phyloP scores from a whole-genome alignment of 2,329 filamentous ascomycete species.

The Epichloe scottii region DNA sequence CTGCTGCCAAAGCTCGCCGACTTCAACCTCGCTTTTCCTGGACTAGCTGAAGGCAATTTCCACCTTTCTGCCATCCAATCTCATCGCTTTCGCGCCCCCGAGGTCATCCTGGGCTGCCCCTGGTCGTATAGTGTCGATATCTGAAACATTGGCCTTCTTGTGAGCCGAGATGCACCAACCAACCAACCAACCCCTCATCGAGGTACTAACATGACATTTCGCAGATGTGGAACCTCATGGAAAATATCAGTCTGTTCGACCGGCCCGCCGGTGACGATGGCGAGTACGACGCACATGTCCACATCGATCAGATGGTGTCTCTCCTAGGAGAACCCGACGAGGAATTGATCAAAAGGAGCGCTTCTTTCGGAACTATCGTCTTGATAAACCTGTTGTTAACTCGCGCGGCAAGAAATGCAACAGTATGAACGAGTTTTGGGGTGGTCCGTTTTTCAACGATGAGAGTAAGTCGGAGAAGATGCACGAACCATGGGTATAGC shows the following conservation, averaged over 20 bases:
- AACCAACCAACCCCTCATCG: background rate
- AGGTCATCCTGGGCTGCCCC: conserved; percentile 13
- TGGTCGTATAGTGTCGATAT: conserved; percentile 11
- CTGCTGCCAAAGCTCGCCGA: no score
- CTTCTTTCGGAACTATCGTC: conserved; percentile 5
- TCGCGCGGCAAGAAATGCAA: background rate
- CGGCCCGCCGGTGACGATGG: conserved; percentile 9
- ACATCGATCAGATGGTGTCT: conserved; percentile 12
- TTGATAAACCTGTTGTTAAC: background rate
- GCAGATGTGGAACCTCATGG: conserved; percentile 14
- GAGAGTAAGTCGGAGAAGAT: conserved; percentile 2
- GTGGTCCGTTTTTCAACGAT: conserved; percentile 10
- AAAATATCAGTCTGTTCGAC: conserved; percentile 9
- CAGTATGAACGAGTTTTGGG: conserved; percentile 13
- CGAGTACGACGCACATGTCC: conserved; percentile 13
- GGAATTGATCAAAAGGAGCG: conserved; percentile 8
- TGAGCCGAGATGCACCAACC: background rate
- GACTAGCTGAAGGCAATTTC: background rate
- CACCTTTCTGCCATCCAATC: conserved; percentile 11
- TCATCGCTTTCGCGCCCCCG: conserved; percentile 12
- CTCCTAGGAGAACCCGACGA: conserved; percentile 9
- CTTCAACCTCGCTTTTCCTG: no score
- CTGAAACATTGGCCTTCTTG: conserved; percentile 11
- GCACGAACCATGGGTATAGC: background rate
- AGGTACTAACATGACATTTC: background rate